phyloP scores from a whole-genome alignment of 257 asterid species.

The Coffea eugenioides region DNA sequence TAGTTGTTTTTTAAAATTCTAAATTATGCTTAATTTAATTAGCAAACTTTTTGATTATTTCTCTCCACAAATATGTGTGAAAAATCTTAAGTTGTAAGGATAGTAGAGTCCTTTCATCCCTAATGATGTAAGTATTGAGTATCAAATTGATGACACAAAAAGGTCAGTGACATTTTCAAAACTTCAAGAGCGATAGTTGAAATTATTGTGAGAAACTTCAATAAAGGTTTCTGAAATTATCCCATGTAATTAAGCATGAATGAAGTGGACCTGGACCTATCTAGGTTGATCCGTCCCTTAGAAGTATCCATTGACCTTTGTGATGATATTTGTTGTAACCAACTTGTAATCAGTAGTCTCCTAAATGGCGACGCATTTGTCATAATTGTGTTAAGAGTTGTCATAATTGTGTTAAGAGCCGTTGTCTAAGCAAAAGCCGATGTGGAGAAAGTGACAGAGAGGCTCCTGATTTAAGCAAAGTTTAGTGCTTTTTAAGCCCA shows the following conservation, averaged over 20 bases:
- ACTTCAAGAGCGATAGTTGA: too few species aligned
- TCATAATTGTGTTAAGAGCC: constrained; percentile 43
- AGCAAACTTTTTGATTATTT: too few species aligned
- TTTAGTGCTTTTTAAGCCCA: constrained; percentile 15
- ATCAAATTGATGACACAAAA: too few species aligned
- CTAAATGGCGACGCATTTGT: neutral
- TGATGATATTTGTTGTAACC: constrained; percentile 12
- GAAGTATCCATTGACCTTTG: constrained; percentile 18
- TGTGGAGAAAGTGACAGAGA: constrained; percentile 4
- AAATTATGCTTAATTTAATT: too few species aligned
- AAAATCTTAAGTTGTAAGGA: too few species aligned
- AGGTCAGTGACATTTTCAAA: too few species aligned
- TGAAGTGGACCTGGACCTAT: neutral
- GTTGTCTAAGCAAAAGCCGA: constrained; percentile 48
- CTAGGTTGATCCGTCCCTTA: constrained; percentile 11
- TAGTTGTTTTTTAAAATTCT: too few species aligned
- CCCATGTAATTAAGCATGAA: neutral
- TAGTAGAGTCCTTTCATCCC: too few species aligned
- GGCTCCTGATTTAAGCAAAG: constrained; percentile 40
- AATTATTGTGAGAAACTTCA: too few species aligned
- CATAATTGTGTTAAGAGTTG: constrained; percentile 39
- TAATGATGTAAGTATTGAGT: too few species aligned
- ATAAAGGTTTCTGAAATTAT: too few species aligned
- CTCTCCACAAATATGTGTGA: too few species aligned
- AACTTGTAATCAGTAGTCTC: constrained; percentile 8